Conservation (phyloP, 2,329 filamentous ascomycete species). For the Magnaporthales sp. region DNA sequence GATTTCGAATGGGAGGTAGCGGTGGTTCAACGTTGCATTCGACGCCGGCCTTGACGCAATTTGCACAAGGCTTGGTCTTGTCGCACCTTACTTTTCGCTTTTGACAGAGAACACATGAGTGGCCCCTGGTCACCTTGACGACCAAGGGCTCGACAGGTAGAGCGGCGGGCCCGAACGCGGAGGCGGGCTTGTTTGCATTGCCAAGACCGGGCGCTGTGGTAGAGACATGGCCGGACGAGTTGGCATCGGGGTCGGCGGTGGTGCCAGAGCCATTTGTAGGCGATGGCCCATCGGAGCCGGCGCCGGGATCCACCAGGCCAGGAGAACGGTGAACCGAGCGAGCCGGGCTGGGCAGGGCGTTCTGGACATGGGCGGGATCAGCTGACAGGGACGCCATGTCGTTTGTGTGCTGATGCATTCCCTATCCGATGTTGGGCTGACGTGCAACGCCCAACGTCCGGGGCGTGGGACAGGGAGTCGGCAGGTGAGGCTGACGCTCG, state of each 20-base stretch:
- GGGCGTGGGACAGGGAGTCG: background rate
- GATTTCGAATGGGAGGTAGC: constrained; percentile 45
- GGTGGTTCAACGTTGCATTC: constrained; percentile 53
- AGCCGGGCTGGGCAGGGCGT: background rate
- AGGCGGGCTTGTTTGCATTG: constrained; percentile 9
- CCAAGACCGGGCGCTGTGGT: background rate
- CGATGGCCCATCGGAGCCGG: background rate
- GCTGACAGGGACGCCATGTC: background rate
- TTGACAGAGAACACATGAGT: constrained; percentile 65
- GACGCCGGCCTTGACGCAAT: constrained; percentile 54
- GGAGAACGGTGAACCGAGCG: background rate
- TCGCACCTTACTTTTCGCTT: constrained; percentile 70
- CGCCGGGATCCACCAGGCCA: background rate
- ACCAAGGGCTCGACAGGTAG: constrained; percentile 28
- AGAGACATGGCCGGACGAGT: background rate
- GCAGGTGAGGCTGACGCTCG: background rate
- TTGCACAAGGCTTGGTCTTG: constrained; percentile 61
- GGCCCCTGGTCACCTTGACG: constrained; percentile 48
- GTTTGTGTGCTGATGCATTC: background rate
- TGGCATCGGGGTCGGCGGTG: background rate
- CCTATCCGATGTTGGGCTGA: constrained; percentile 2
- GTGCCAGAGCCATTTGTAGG: background rate
- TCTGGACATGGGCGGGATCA: constrained; percentile 10
- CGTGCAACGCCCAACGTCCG: background rate
- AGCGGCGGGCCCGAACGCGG: constrained; percentile 17